A percentile compares a stretch with the other conserved stretches of the same genome.
These are phyloP conservation scores for Novymonas esmeraldas DNA, from an alignment of 208 protist genomes.

Conservation along the genomic window DNA sequence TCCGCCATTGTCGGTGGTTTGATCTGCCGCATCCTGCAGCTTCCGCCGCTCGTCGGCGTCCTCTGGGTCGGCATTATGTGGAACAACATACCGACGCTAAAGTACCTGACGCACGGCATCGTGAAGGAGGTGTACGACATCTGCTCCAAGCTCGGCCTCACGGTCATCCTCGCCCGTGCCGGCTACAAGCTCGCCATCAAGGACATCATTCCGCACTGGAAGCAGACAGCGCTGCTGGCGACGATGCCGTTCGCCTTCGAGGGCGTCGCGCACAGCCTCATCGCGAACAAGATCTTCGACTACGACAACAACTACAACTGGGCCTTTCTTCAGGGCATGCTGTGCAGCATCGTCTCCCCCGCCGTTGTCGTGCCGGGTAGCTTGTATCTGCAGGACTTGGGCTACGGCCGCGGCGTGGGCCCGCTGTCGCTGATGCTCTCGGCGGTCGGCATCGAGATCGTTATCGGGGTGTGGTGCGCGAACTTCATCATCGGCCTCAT, in stretches of 20 bases:
- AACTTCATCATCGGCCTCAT: conserved; percentile 84
- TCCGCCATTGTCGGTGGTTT: conserved; percentile 67
- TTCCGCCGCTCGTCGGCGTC: conserved; percentile 80
- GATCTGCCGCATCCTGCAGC: conserved; percentile 71
- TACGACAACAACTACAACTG: conserved; percentile 78
- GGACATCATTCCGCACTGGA: conserved; percentile 74
- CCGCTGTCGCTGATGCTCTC: conserved; percentile 77
- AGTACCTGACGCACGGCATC: conserved; percentile 70
- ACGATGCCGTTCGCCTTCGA: conserved; percentile 73
- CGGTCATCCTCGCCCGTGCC: conserved; percentile 73
- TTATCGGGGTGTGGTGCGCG: conserved; percentile 73
- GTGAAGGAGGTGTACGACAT: conserved; percentile 56
- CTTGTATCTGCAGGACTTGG: conserved; percentile 73
- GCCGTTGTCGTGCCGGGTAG: conserved; percentile 77
- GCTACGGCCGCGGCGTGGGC: conserved; percentile 63
- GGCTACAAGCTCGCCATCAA: conserved; percentile 74
- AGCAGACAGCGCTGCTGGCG: conserved; percentile 61
- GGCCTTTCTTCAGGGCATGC: conserved; percentile 78
- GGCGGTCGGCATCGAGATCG: conserved; percentile 72
- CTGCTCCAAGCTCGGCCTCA: conserved; percentile 68
- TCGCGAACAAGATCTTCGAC: conserved; percentile 70
- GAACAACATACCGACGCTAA: conserved; percentile 73
- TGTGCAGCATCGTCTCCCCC: conserved; percentile 77
- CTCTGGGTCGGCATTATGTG: conserved; percentile 83
- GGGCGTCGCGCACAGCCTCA: conserved; percentile 65